These are phyloP conservation scores for Rubroshorea leprosula DNA, from an alignment of 345 rosid species.

Conservation along the genomic window DNA sequence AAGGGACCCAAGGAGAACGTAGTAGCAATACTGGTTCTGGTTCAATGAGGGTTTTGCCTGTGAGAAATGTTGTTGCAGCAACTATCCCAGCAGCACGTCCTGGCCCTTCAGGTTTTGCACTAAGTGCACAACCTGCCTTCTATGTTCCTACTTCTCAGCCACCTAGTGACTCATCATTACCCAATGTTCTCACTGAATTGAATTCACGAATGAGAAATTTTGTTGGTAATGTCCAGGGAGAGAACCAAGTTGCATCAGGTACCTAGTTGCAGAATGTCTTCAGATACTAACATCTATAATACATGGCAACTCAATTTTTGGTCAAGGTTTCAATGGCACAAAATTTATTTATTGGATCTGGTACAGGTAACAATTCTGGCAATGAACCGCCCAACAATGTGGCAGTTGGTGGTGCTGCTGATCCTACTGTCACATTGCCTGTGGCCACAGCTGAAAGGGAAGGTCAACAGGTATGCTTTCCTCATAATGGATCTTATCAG, in stretches of 20 bases:
- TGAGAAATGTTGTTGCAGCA: slow-evolving; percentile 43
- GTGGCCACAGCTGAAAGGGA: slow-evolving; percentile 25
- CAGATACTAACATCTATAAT: slow-evolving; percentile 1
- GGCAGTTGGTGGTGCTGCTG: slow-evolving; percentile 30
- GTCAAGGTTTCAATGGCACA: slow-evolving; percentile 23
- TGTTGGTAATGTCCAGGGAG: slow-evolving; percentile 42
- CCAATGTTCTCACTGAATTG: slow-evolving; percentile 35
- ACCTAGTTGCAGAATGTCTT: slow-evolving; percentile 14
- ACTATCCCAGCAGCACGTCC: slow-evolving; percentile 43
- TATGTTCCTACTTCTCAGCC: slow-evolving; percentile 33
- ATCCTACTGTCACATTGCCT: slow-evolving; percentile 21
- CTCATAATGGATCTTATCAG: slow-evolving; percentile 1
- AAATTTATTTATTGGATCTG: slow-evolving; percentile 23
- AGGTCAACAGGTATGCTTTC: slow-evolving; percentile 39
- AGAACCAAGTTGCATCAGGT: slow-evolving; percentile 50
- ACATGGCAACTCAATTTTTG: slow-evolving; percentile 19
- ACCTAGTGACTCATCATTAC: slow-evolving; percentile 30
- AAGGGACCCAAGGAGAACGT: slow-evolving; percentile 49
- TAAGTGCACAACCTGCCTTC: slow-evolving; percentile 28
- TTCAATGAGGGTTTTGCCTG: slow-evolving; percentile 31
- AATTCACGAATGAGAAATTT: slow-evolving; percentile 44
- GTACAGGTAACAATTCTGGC: slow-evolving; percentile 18
- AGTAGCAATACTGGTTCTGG: slow-evolving; percentile 35
- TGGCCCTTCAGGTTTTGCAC: slow-evolving; percentile 24
- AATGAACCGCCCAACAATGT: slow-evolving; percentile 28